A percentile compares a stretch with the other conserved stretches of the same genome.
These are phyloP conservation scores for Capsella rubella DNA, from an alignment of 441 rosid species.

Conservation along the genomic window DNA sequence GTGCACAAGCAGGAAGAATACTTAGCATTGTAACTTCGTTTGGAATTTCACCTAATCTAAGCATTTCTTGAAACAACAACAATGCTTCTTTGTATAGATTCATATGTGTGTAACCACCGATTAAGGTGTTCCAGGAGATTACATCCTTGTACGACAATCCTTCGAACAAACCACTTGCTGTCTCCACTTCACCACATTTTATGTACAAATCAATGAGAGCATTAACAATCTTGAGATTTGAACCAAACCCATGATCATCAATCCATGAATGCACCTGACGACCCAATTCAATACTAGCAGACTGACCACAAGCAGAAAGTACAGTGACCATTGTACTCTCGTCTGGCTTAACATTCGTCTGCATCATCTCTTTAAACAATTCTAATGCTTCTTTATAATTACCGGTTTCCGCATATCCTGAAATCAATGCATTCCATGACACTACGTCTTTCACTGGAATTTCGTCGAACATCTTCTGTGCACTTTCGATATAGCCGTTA, in stretches of 20 bases:
- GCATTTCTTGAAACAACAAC: conserved; percentile 62
- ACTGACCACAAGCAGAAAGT: conserved; percentile 55
- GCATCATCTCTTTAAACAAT: conserved; percentile 54
- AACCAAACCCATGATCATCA: conserved; percentile 36
- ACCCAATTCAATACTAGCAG: conserved; percentile 56
- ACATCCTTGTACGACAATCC: conserved; percentile 56
- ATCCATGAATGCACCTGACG: conserved; percentile 53
- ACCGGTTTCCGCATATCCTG: conserved; percentile 43
- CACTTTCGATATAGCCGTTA: conserved; percentile 39
- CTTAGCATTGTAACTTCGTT: conserved; percentile 73
- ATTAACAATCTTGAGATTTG: conserved; percentile 53
- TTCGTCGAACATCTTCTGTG: conserved; percentile 58
- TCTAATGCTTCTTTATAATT: conserved; percentile 47
- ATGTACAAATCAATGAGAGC: conserved; percentile 74
- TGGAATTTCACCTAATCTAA: conserved; percentile 57
- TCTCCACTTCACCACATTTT: conserved; percentile 62
- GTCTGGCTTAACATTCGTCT: conserved; percentile 48
- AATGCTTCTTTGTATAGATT: conserved; percentile 63
- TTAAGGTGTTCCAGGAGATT: conserved; percentile 79
- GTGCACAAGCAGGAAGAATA: conserved; percentile 77
- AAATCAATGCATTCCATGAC: conserved; percentile 80
- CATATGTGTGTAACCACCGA: conserved; percentile 67
- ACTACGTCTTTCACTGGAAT: conserved; percentile 66
- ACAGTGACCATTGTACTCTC: conserved; percentile 57
- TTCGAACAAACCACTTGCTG: conserved; percentile 57